These are phyloP conservation scores for Avicennia marina DNA, from an alignment of 257 asterid species.

Conservation along the genomic window DNA sequence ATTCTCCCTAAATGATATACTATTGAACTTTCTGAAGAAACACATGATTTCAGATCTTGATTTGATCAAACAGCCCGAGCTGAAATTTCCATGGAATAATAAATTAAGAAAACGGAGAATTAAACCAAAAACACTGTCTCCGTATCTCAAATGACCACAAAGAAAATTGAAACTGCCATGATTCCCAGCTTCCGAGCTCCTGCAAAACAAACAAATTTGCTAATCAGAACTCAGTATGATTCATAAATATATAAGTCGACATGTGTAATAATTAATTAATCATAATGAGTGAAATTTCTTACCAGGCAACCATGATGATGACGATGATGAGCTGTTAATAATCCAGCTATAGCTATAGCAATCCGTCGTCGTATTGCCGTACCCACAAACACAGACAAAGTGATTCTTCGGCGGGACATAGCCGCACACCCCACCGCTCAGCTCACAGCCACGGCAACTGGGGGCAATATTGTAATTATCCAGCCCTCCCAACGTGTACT, in stretches of 20 bases:
- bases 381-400: constrained; percentile 23
- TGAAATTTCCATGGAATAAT: too few species aligned
- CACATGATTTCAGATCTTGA: too few species aligned
- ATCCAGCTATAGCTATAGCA: constrained; percentile 24
- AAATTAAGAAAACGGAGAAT: too few species aligned
- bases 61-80: too few species aligned
- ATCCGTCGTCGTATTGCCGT: constrained; percentile 26
- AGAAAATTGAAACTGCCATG: constrained; percentile 8
- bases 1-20: too few species aligned
- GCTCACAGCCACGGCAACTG: constrained; percentile 21
- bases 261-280: too few species aligned
- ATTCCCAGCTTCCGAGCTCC: constrained; percentile 5
- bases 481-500: constrained; percentile 27
- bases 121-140: neutral
- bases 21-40: too few species aligned
- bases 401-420: constrained; percentile 24
- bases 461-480: constrained; percentile 18
- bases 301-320: too few species aligned
- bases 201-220: neutral
- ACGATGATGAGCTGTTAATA: constrained; percentile 3
- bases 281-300: too few species aligned
- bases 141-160: constrained; percentile 8
- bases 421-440: constrained; percentile 32
- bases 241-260: neutral
- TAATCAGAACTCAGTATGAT: too few species aligned